A percentile compares a stretch with the other conserved stretches of the same genome.
phyloP scores from a whole-genome alignment of 192 early-diverging fungal genomes.

The Martensiomyces pterosporus region DNA sequence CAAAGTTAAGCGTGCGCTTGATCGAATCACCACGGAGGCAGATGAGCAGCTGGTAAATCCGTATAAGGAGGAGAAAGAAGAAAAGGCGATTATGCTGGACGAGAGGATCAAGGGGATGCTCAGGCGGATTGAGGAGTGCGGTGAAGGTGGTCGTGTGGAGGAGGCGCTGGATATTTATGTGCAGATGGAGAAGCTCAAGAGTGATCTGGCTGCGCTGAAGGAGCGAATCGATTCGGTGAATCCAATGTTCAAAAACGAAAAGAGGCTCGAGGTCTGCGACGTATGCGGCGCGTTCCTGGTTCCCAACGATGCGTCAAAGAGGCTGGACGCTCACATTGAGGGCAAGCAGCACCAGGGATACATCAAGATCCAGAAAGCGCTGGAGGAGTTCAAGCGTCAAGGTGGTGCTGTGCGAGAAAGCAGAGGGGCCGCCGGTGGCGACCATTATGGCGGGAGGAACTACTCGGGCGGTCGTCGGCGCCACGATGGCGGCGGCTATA shows the following conservation, averaged over 20 bases:
- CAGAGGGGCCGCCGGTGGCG: slow-evolving; percentile 8
- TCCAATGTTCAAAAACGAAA: slow-evolving; percentile 66
- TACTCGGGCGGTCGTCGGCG: slow-evolving; percentile 14
- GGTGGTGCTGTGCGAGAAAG: slow-evolving; percentile 6
- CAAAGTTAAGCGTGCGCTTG: slow-evolving; percentile 66
- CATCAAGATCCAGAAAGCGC: slow-evolving; percentile 67
- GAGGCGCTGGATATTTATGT: slow-evolving; percentile 63
- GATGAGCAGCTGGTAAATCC: slow-evolving; percentile 62
- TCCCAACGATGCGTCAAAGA: slow-evolving; percentile 75
- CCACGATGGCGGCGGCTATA: slow-evolving; percentile 6
- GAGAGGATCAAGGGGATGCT: slow-evolving; percentile 70
- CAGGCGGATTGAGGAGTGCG: slow-evolving; percentile 64
- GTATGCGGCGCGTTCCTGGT: slow-evolving; percentile 83
- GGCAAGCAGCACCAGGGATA: slow-evolving; percentile 87
- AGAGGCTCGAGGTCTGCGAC: slow-evolving; percentile 75
- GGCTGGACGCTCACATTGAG: slow-evolving; percentile 74
- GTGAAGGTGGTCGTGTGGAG: slow-evolving; percentile 69
- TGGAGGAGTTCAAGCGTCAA: slow-evolving; percentile 58
- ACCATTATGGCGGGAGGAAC: slow-evolving; percentile 13
- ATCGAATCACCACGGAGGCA: slow-evolving; percentile 61
- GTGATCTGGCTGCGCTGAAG: slow-evolving; percentile 55
- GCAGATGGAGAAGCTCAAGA: slow-evolving; percentile 65
- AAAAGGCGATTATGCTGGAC: slow-evolving; percentile 74
- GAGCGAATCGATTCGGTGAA: slow-evolving; percentile 54
- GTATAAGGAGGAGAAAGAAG: slow-evolving; percentile 73